phyloP scores from a whole-genome alignment of 2,329 filamentous ascomycete species.

The Penicillium freii region DNA sequence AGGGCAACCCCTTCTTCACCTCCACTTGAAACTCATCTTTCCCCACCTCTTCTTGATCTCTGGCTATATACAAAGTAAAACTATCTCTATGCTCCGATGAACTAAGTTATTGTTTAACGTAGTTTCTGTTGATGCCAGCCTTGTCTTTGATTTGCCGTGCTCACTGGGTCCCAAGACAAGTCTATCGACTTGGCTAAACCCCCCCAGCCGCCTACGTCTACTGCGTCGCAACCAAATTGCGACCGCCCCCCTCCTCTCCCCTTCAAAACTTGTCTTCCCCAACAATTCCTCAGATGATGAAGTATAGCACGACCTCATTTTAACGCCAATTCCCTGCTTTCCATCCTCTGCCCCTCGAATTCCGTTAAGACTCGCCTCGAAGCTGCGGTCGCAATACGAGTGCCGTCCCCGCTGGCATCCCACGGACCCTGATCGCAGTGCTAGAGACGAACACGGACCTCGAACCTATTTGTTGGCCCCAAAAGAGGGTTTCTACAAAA shows the following conservation, averaged over 20 bases:
- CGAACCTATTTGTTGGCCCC: constrained; percentile 15
- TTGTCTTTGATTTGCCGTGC: not conserved
- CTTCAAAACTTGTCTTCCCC: constrained; percentile 14
- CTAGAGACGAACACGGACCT: constrained; percentile 17
- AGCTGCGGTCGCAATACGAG: constrained; percentile 29
- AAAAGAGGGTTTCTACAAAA: constrained; percentile 29
- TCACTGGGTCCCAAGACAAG: constrained; percentile 7
- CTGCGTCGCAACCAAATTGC: constrained; percentile 14
- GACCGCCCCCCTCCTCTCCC: constrained; percentile 16
- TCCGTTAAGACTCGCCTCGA: constrained; percentile 14
- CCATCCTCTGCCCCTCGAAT: constrained; percentile 17
- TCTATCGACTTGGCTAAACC: constrained; percentile 12
- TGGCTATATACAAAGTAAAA: not conserved
- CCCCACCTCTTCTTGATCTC: constrained; percentile 2
- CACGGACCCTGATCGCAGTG: constrained; percentile 32
- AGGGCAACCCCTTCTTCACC: not conserved
- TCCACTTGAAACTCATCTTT: not conserved
- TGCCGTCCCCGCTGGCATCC: constrained; percentile 28
- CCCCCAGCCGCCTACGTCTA: constrained; percentile 15
- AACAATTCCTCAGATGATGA: constrained; percentile 27
- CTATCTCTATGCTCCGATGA: not conserved
- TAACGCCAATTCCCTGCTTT: constrained; percentile 24
- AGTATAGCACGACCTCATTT: constrained; percentile 17
- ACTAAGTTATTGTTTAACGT: not conserved
- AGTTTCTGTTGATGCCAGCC: not conserved